Conservation (phyloP, 2,329 filamentous ascomycete genomes). For the Ophiostoma novo-ulmi region DNA sequence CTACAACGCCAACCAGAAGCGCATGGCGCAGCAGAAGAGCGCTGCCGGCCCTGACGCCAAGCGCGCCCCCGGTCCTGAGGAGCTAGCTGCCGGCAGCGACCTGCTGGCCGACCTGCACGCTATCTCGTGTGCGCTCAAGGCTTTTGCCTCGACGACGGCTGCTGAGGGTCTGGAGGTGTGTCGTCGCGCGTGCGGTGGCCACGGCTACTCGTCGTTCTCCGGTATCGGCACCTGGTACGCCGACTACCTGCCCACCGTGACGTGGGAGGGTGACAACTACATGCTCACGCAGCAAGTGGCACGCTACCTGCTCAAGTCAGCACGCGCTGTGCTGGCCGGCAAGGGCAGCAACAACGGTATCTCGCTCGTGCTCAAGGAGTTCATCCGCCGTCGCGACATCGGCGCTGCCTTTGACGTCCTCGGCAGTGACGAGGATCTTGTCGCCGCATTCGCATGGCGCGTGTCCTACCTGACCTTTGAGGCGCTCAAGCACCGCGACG, state of each 20-base stretch:
- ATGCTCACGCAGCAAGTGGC: conserved; percentile 78
- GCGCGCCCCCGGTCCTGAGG: conserved; percentile 4
- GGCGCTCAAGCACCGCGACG: conserved; percentile 66
- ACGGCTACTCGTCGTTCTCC: conserved; percentile 69
- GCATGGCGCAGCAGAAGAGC: conserved; percentile 49
- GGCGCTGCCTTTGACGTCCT: conserved; percentile 65
- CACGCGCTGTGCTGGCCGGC: conserved; percentile 59
- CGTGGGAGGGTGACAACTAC: conserved; percentile 77
- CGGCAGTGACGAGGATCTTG: conserved; percentile 63
- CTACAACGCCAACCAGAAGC: conserved; percentile 67
- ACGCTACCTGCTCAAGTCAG: conserved; percentile 70
- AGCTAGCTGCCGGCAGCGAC: conserved; percentile 8
- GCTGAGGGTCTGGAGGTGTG: conserved; percentile 71
- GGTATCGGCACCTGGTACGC: conserved; percentile 73
- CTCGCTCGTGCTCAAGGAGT: conserved; percentile 59
- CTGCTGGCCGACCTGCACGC: conserved; percentile 66
- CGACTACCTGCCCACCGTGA: conserved; percentile 65
- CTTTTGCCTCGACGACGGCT: conserved; percentile 64
- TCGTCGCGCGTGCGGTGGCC: conserved; percentile 69
- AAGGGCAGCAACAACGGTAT: conserved; percentile 49
- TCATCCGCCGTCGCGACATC: conserved; percentile 60
- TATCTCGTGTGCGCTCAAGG: conserved; percentile 71
- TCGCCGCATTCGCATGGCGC: conserved; percentile 70
- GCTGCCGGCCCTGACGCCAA: conserved; percentile 49
- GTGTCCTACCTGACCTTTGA: conserved; percentile 70